A percentile compares a stretch with the other conserved stretches of the same genome.
Conservation (phyloP, 768 basidiomycete species). For the Russula olivacea region DNA sequence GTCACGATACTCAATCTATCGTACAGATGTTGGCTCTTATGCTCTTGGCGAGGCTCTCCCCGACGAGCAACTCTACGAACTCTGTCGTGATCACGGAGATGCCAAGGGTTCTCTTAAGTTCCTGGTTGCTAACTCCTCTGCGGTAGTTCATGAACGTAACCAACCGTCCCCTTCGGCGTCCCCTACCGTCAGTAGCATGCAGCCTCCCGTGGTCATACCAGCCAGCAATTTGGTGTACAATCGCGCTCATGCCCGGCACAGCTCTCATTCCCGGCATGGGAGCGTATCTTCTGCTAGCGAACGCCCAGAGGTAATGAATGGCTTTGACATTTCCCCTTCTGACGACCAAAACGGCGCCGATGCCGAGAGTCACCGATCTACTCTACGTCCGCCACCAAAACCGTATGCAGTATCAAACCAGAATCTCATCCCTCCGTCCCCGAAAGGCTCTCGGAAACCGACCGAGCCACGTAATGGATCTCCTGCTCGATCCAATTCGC, state of each 20-base stretch:
- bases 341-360: slow-evolving; percentile 59
- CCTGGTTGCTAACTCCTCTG: slow-evolving; percentile 63
- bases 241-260: slow-evolving; percentile 36
- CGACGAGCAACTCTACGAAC: slow-evolving; percentile 61
- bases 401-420: slow-evolving; percentile 35
- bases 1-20: slow-evolving; percentile 70
- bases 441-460: slow-evolving; percentile 18
- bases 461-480: slow-evolving; percentile 21
- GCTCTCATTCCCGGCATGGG: slow-evolving; percentile 47
- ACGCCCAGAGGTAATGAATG: slow-evolving; percentile 47
- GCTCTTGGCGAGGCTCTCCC: slow-evolving; percentile 69
- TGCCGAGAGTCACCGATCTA: slow-evolving; percentile 40
- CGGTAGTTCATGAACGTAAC: slow-evolving; percentile 50
- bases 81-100: slow-evolving; percentile 72
- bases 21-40: slow-evolving; percentile 77
- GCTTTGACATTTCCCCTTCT: slow-evolving; percentile 60
- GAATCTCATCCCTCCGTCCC: slow-evolving; percentile 23
- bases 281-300: slow-evolving; percentile 71
- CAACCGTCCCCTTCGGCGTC: slow-evolving; percentile 32
- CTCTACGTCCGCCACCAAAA: slow-evolving; percentile 39
- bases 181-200: slow-evolving; percentile 42
- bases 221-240: slow-evolving; percentile 38
- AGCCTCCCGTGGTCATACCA: slow-evolving; percentile 49
- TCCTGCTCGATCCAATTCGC: slow-evolving; percentile 18
- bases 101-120: slow-evolving; percentile 78